Percentiles rank a stretch among this genome's conserved stretches.
Conservation (phyloP, 192 early-diverging fungal species). For the Rhizoclosmatium sp. region DNA sequence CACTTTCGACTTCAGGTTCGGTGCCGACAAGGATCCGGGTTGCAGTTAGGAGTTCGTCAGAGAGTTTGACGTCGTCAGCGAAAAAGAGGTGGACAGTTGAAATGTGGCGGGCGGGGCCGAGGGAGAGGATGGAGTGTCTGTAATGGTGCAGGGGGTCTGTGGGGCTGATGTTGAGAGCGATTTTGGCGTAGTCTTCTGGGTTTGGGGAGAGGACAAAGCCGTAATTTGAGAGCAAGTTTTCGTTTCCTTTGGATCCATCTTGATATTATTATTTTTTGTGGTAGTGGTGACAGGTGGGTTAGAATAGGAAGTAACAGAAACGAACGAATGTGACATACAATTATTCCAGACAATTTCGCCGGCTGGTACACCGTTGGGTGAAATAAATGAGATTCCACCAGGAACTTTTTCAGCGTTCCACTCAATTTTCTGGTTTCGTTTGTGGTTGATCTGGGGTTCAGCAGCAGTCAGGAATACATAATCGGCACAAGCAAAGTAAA, state of each 20-base stretch:
- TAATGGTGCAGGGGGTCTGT: slow-evolving; percentile 42
- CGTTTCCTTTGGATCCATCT: slow-evolving; percentile 62
- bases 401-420: slow-evolving; percentile 42
- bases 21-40: slow-evolving; percentile 50
- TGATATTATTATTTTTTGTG: background rate
- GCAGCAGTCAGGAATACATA: background rate
- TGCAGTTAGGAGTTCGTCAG: slow-evolving; percentile 37
- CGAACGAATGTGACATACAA: slow-evolving; percentile 19
- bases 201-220: slow-evolving; percentile 59
- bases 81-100: slow-evolving; percentile 49
- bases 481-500: background rate
- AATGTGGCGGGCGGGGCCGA: slow-evolving; percentile 8
- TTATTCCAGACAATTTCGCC: slow-evolving; percentile 56
- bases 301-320: background rate
- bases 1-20: slow-evolving; percentile 28
- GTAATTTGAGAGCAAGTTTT: slow-evolving; percentile 60
- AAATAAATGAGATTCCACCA: slow-evolving; percentile 44
- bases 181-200: slow-evolving; percentile 59
- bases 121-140: slow-evolving; percentile 1
- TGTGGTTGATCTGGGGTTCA: slow-evolving; percentile 50
- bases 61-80: slow-evolving; percentile 38
- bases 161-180: slow-evolving; percentile 45
- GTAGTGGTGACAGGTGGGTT: background rate
- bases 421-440: slow-evolving; percentile 49
- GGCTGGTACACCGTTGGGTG: slow-evolving; percentile 26